Evolutionary conservation across 345 rosid genomes (phyloP).

Genomic region (Lepidium africanum): DNA sequence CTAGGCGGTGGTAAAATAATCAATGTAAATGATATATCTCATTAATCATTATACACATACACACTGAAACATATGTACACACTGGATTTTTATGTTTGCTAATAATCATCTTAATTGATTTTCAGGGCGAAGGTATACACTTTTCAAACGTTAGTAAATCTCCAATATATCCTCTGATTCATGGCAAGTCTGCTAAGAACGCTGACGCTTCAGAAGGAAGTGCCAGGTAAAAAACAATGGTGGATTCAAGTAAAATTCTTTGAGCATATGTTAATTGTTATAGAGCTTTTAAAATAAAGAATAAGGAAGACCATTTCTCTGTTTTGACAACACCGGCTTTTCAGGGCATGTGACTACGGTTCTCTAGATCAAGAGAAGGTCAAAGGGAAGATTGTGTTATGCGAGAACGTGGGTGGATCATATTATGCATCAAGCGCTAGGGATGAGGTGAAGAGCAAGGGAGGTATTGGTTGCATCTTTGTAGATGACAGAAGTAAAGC

Average conservation of each 20-base stretch:
- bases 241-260: background rate
- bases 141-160: slow-evolving; percentile 42
- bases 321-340: background rate
- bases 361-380: slow-evolving; percentile 41
- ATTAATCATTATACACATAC: background rate
- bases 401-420: slow-evolving; percentile 32
- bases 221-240: slow-evolving; percentile 40
- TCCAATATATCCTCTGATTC: slow-evolving; percentile 49
- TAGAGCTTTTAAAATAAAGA: background rate
- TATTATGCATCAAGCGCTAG: slow-evolving; percentile 14
- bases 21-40: slow-evolving; percentile 35
- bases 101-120: background rate
- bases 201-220: slow-evolving; percentile 24
- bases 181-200: slow-evolving; percentile 50
- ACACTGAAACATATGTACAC: background rate
- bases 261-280: background rate
- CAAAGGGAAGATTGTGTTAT: slow-evolving; percentile 66
- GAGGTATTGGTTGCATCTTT: slow-evolving; percentile 52
- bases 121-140: slow-evolving; percentile 73
- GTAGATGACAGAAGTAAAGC: slow-evolving; percentile 39
- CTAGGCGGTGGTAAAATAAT: slow-evolving; percentile 53
- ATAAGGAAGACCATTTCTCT: background rate
- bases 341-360: slow-evolving; percentile 45
- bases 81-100: background rate
- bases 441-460: slow-evolving; percentile 38